phyloP scores from a whole-genome alignment of 2,329 filamentous ascomycete species.

The Colletotrichum tofieldiae region DNA sequence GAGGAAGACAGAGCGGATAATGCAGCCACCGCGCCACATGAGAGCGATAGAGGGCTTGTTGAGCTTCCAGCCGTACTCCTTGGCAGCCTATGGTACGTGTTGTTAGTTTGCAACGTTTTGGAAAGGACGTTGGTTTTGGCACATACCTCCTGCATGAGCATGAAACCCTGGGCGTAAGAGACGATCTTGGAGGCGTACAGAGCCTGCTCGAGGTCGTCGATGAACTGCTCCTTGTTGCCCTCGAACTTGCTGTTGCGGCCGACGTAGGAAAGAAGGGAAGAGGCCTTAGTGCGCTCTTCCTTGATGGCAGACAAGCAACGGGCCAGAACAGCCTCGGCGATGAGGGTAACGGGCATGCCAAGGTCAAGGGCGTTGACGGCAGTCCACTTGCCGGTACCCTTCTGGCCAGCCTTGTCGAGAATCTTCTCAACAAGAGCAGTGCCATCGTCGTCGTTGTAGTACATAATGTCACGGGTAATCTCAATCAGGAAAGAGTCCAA shows the following conservation, averaged over 20 bases:
- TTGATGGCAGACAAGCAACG: slow-evolving; percentile 96
- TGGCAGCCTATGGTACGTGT: slow-evolving; percentile 78
- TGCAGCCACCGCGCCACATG: slow-evolving; percentile 99
- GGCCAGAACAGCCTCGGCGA: slow-evolving; percentile 96
- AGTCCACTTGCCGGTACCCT: slow-evolving; percentile 99
- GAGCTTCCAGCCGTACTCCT: slow-evolving; percentile 97
- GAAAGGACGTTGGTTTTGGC: background rate
- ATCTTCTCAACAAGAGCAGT: slow-evolving; percentile 97
- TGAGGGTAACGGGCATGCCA: slow-evolving; percentile 98
- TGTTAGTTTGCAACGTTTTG: slow-evolving; percentile 44
- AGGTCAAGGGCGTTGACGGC: slow-evolving; percentile 99
- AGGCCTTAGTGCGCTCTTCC: slow-evolving; percentile 89
- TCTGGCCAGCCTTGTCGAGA: slow-evolving; percentile 97
- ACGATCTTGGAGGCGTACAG: slow-evolving; percentile 99
- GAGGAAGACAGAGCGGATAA: slow-evolving; percentile 99
- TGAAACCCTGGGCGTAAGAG: slow-evolving; percentile 99
- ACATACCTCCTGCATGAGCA: slow-evolving; percentile 95
- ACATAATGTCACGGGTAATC: slow-evolving; percentile 98
- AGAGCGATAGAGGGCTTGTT: slow-evolving; percentile 99
- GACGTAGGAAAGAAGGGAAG: slow-evolving; percentile 79
- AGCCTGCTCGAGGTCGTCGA: slow-evolving; percentile 98
- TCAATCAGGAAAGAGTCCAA: slow-evolving; percentile 99
- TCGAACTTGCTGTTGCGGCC: slow-evolving; percentile 86
- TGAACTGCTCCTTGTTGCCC: slow-evolving; percentile 93
- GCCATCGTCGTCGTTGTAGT: slow-evolving; percentile 97